These are phyloP conservation scores for Herpomyces periplanetae DNA, from an alignment of 2,329 filamentous ascomycete genomes.

Conservation along the genomic window DNA sequence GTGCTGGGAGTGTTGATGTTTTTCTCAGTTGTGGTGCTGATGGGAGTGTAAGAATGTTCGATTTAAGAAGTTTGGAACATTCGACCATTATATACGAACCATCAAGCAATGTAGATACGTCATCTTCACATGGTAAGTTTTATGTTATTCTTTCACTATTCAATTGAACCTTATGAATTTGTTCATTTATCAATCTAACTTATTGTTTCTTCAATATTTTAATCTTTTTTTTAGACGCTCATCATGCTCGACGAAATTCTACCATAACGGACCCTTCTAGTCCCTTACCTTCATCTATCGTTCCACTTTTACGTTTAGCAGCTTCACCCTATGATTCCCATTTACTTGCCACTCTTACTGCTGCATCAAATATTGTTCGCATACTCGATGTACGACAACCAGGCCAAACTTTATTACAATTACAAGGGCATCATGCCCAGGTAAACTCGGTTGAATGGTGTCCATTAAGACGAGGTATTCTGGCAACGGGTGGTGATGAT, in stretches of 20 bases:
- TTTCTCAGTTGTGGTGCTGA: conserved; percentile 94
- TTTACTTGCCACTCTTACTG: conserved; percentile 78
- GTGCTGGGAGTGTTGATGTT: conserved; percentile 86
- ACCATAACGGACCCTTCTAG: no score
- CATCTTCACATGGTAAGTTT: no score
- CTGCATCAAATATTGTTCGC: conserved; percentile 62
- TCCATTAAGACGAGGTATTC: conserved; percentile 39
- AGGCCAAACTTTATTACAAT: conserved; percentile 65
- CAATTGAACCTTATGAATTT: no score
- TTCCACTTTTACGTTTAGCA: conserved; percentile 5
- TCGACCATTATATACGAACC: conserved; percentile 98
- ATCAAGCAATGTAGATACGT: no score
- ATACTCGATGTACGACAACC: conserved; percentile 88
- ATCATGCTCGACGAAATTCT: no score
- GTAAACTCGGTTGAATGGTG: conserved; percentile 94
- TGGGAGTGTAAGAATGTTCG: conserved; percentile 93
- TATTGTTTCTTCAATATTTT: no score
- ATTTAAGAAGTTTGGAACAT: conserved; percentile 73
- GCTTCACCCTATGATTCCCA: conserved; percentile 86
- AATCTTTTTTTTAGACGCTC: no score
- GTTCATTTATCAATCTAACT: no score
- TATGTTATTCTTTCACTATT: no score
- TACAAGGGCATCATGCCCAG: conserved; percentile 46
- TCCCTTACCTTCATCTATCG: no score
- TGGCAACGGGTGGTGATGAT: conserved; percentile 73